Percentiles rank a stretch among this genome's conserved stretches.
phyloP scores from a whole-genome alignment of 2,329 filamentous ascomycete species.

The Pseudocercospora fijiensis region DNA sequence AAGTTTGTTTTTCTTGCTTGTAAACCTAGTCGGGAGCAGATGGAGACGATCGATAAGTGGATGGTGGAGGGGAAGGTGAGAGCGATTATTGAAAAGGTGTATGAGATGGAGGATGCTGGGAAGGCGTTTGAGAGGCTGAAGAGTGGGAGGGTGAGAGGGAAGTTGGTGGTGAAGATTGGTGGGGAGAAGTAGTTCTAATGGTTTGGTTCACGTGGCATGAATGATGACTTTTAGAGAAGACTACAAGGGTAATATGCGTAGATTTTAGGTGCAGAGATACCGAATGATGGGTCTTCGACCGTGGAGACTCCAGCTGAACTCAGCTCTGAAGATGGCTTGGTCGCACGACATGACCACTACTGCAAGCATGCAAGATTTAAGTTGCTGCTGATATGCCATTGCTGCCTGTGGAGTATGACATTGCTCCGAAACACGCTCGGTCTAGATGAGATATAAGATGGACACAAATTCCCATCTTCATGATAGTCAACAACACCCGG shows the following conservation, averaged over 20 bases:
- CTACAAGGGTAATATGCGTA: too few relatives aligned
- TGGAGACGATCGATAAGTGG: constrained; percentile 55
- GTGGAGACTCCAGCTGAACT: neutral
- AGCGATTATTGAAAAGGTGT: constrained; percentile 56
- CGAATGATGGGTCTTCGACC: neutral
- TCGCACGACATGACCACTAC: neutral
- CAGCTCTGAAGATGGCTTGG: neutral
- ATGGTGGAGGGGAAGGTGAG: constrained; percentile 60
- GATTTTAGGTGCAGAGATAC: too few relatives aligned
- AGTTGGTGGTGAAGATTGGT: constrained; percentile 52
- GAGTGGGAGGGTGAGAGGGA: constrained; percentile 57
- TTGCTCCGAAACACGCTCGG: neutral
- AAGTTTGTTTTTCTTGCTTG: constrained; percentile 43
- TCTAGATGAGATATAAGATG: neutral
- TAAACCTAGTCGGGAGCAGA: constrained; percentile 46
- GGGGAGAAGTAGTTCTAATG: neutral
- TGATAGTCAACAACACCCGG: neutral
- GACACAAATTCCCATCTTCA: neutral
- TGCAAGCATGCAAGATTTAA: neutral
- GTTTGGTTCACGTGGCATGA: neutral
- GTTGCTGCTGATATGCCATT: neutral
- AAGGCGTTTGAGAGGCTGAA: constrained; percentile 61
- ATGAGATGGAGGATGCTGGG: constrained; percentile 56
- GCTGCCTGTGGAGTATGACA: neutral
- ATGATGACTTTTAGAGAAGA: neutral